phyloP scores from a whole-genome alignment of 495 filamentous ascomycete genomes.

The Annulohypoxylon stygium region DNA sequence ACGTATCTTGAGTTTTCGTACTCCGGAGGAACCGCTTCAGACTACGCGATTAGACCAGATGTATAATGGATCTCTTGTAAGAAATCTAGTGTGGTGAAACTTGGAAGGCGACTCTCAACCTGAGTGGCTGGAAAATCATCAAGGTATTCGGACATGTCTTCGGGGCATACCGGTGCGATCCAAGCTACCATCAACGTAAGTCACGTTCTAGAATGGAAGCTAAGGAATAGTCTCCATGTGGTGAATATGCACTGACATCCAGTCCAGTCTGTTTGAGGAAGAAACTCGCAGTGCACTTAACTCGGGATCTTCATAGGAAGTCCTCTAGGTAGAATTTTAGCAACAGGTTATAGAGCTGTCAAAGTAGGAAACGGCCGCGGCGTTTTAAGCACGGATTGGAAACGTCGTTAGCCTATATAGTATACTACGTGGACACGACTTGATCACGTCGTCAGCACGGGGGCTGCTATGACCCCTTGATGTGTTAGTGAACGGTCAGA shows the following conservation, averaged over 20 bases:
- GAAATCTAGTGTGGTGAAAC: not conserved
- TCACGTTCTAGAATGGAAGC: not conserved
- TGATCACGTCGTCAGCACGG: conserved; percentile 11
- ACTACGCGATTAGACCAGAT: conserved; percentile 10
- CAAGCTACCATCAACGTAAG: not conserved
- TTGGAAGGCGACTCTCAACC: not conserved
- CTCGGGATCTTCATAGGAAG: not conserved
- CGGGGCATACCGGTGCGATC: conserved; percentile 11
- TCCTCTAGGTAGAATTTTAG: not conserved
- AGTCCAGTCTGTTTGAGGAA: not conserved
- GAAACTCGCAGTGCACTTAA: not conserved
- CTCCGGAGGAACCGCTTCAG: not conserved
- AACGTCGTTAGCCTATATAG: conserved; percentile 1
- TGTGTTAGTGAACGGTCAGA: not conserved
- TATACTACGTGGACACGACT: conserved; percentile 12
- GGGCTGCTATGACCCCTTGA: not conserved
- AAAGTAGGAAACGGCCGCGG: not conserved
- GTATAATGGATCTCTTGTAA: conserved; percentile 5
- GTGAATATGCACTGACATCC: not conserved
- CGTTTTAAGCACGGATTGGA: conserved; percentile 3
- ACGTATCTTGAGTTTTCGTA: not conserved
- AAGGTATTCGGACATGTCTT: not conserved
- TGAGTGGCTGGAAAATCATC: not conserved
- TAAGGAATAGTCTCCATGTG: conserved; percentile 5
- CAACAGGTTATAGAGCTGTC: not conserved